Base-by-base conservation (phyloP, 306 rosid species). In the Mucuna pruriens region DNA sequence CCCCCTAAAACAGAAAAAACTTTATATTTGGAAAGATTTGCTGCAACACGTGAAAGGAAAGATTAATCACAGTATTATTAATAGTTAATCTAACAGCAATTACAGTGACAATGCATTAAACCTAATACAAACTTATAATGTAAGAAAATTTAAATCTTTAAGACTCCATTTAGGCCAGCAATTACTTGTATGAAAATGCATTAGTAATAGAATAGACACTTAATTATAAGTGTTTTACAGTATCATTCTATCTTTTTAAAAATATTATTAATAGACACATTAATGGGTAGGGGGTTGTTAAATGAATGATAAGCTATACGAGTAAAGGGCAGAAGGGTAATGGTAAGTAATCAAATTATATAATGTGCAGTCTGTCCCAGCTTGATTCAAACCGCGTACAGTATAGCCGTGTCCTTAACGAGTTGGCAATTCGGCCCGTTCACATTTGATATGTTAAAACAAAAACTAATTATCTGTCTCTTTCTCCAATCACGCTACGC, bases 301-400 rank as follows among this genome's bases (percentile, higher is more conserved):
- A 45, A 58, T 29, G 6, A 29, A 55, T 70, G 71, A 44, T 46
- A 72, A 73, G 2, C 0, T 9, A 40, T 19, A 63, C 0, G 42
- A 34, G 39, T 19, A 2, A 67, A 68, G 84, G 86, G 46, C 38
- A 82, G 2, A 67, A 78, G n/a, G 40, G 86, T 71, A 49, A 78
- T 22, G 40, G 86, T 71, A 49, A 64, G 45, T 1, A 60, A 16
- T 7, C 9, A 72, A 73, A 49, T 25, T 16, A 49, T 26, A 42
- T 40, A 15, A 68, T 26, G 33, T 49, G 13, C n/a, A 78, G 69
- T 6, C 9, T 34, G 44, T 82, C 82, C 31, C 83, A 86, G 85
- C 83, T 48, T 20, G 85, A 20, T 83, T 40, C 75, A 80, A 55
- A 66, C 87, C 85, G 85, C 80, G 85, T 75, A 75, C 55, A 74